Evolutionary conservation across 306 rosid genomes (phyloP), one percentile per base, ranked within the genome.

Genomic region (Gastrolobium bilobum): DNA sequence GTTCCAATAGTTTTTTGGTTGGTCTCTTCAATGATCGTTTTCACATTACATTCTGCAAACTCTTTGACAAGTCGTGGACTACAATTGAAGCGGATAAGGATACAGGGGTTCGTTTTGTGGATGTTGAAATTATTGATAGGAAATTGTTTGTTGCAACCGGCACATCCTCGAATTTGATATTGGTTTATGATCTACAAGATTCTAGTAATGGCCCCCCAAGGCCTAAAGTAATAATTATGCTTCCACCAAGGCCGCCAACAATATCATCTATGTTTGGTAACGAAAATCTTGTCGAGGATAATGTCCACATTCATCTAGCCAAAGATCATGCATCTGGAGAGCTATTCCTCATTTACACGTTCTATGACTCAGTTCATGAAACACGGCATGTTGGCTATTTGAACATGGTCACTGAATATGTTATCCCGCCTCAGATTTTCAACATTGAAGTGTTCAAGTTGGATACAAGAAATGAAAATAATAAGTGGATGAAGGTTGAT

Each of bases 41-140:
- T 37, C 64, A 71, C 61, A 38, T 71, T 71, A 15, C 64, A 71
- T 35, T 52, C 53, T 71, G 29, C 37, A 38, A 9, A 20, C 51
- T 10, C 6, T 37, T 54, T 51, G 62, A 71, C 5, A 35, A 51
- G 15, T 15, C 63, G 4, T 52, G 63, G 50, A 14, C 10, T 35
- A 48, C 37, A 14, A 5, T 71, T 15, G 63, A 70, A 7, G 2
- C 51, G 10, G 10, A 71, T 10, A 10, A 68, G n/a, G 58, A 47
- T 20, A 14, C 37, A 14, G 26, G 6, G 33, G 2, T n/a, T 48
- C 1, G 35, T 11, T 73, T 73, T 29, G 0, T 3, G 2, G 77
- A 72, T 7, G 3, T 72, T 13, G 66, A 72, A 56, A 20, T 56
- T 40, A 6, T 72, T 6, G 53, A 37, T 39, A 26, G 31, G 0